Evolutionary conservation across 768 basidiomycete genomes (phyloP).

Genomic region (Cystobasidium onofrii): DNA sequence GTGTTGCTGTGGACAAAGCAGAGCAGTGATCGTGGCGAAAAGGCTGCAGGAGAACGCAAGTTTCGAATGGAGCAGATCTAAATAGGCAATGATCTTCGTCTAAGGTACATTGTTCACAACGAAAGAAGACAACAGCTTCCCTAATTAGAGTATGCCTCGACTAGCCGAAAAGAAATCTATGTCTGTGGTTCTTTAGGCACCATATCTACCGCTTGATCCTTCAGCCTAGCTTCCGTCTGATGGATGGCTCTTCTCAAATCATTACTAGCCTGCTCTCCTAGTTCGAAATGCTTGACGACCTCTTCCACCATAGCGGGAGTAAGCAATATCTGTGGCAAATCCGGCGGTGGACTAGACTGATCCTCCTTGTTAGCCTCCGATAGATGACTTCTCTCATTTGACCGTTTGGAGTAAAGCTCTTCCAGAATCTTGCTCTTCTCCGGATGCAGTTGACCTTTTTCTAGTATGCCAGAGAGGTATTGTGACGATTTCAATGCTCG

Average conservation of each 20-base stretch:
- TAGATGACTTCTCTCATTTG: not conserved
- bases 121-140: too few relatives aligned
- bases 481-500: constrained; percentile 29
- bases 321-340: constrained; percentile 11
- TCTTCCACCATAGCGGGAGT: constrained; percentile 10
- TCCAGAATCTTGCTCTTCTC: not conserved
- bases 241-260: constrained; percentile 24
- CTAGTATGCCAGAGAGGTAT: constrained; percentile 5
- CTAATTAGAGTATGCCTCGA: too few relatives aligned
- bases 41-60: too few relatives aligned
- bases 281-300: constrained; percentile 15
- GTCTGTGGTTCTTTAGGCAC: not conserved
- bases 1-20: not conserved
- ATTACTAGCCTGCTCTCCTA: constrained; percentile 22
- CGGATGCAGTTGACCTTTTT: constrained; percentile 11
- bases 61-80: too few relatives aligned
- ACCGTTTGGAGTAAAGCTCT: not conserved
- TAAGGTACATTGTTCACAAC: too few relatives aligned
- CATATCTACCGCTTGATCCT: not conserved
- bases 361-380: not conserved
- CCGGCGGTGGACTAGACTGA: not conserved
- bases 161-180: too few relatives aligned
- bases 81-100: too few relatives aligned
- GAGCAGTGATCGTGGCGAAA: not conserved
- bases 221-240: constrained; percentile 19